Evolutionary conservation across 805 yeast genomes (phyloP), one percentile per base, ranked within the genome.

Genomic region (Saccharomyces kudriavzevii): DNA sequence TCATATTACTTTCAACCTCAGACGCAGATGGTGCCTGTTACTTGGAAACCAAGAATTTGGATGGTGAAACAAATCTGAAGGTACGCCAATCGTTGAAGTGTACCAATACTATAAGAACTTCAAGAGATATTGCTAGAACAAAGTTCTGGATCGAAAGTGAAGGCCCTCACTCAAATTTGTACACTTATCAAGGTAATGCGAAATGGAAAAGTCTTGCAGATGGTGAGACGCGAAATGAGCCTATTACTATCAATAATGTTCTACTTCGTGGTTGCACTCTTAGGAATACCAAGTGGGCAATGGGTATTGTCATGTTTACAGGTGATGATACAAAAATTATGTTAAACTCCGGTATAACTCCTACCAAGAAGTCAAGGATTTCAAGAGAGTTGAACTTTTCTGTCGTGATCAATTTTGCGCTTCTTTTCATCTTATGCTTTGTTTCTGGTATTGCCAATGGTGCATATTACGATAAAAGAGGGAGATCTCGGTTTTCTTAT

Each of bases 211-310:
- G 78, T 48, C 51, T 60, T 9, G 56, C 56, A 45, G 62, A 65
- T 50, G 61, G 60, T 30, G 67, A 62, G 49, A 54, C 60, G 52
- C 65, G 54, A 49, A 65, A 82, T 67, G 94, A 87, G 67, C 79
- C 91, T 4, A 78, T 84, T 14, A 82, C 83, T 2, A 82, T 84
- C 61, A 84, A 85, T 65, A 86, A 87, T 64, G 62, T 86, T 66
- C 69, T 87, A 45, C 69, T 87, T 45, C 79, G 95, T 72, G 95
- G 95, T 26, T 85, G 89, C 62, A 75, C 80, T n/a, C 71, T 87
- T 52, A 78, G 94, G 71, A 87, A 87, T 64, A 87, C 94, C 0
- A 85, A 84, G 68, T 87, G 94, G 94, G 89, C 80, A 25, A 77
- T 87, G 65, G 94, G 94, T 53, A 62, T 87, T 27, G 94, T 86